phyloP scores from a whole-genome alignment of 352 stramenopile species.

The Phytopythium litorale region DNA sequence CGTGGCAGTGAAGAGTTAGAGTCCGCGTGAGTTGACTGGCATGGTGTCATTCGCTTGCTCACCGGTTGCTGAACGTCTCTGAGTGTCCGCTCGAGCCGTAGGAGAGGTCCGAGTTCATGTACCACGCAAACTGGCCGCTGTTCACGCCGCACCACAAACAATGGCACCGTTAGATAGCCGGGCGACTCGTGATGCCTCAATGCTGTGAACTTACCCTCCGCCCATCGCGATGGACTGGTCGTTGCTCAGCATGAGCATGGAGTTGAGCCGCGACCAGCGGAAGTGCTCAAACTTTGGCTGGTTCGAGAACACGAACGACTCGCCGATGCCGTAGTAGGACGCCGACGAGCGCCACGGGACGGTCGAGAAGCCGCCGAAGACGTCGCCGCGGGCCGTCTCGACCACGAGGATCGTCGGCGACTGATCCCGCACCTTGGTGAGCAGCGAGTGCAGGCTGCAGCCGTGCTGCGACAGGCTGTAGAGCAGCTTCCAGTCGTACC shows the following conservation, averaged over 20 bases:
- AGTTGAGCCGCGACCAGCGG: constrained; percentile 53
- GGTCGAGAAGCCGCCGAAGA: constrained; percentile 61
- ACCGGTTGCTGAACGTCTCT: constrained; percentile 63
- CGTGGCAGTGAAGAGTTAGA: not conserved
- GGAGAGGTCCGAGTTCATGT: constrained; percentile 63
- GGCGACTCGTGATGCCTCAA: not conserved
- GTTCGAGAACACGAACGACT: constrained; percentile 73
- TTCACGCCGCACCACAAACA: not conserved
- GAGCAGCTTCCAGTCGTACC: constrained; percentile 65
- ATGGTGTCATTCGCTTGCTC: not conserved
- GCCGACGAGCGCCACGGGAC: constrained; percentile 38
- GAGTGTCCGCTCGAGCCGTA: constrained; percentile 39
- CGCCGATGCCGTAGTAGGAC: constrained; percentile 69
- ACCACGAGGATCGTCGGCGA: constrained; percentile 52
- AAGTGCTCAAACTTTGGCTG: constrained; percentile 57
- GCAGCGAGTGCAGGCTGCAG: constrained; percentile 59
- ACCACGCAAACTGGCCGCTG: constrained; percentile 65
- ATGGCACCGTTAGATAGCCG: not conserved
- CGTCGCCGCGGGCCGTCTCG: constrained; percentile 54
- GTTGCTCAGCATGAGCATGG: constrained; percentile 75
- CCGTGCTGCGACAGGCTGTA: constrained; percentile 65
- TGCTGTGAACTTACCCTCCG: constrained; percentile 39
- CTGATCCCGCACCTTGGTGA: constrained; percentile 34
- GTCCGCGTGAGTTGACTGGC: not conserved
- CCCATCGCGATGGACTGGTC: constrained; percentile 68